Base-by-base conservation (phyloP, 345 rosid species). In the Euphorbia lathyris region DNA sequence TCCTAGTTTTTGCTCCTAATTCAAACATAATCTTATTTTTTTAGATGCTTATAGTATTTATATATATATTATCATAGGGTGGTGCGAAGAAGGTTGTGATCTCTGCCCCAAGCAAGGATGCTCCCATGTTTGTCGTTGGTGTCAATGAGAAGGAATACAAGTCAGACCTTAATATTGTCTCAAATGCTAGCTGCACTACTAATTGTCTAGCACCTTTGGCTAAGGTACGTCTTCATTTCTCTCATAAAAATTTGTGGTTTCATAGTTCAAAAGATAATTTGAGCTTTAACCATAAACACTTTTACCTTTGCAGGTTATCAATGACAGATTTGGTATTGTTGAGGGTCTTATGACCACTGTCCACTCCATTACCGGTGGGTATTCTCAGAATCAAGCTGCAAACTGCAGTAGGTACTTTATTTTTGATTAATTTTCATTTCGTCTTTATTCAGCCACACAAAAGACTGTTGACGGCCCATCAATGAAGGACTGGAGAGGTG, bases 101-200 rank as follows among this genome's bases (percentile, higher is more conserved):
- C 55, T 85, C 87, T 73, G 92, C 84, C 16, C 88, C 86, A 1
- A 87, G 90, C 63, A 82, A 82, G 77, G 88, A 85, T 77, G 92
- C 92, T 29, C 92, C 92, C 67, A 87, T 87, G 92, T 87, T 87
- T 74, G 90, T 85, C 72, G 80, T 87, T 22, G 92, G 92, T 76
- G 90, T 87, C 71, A 87, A 87, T 48, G 86, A 85, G 78, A 82
- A 85, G 71, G 85, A 82, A 5, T 85, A 84, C 81, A 81, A 79
- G 45, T 19, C 84, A 23, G 86, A 84, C 38, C 82, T 87, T 22
- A 8, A 76, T 58, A 76, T 87, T 47, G 86, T 85, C 42, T 85
- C 90, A 68, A 87, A 87, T 63, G 92, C 90, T 67, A 87, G 92
- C 79, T 87, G 90, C 88, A 87, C 92, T n/a, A 87, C 92, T 66